Conservation (phyloP, 78 protist genomes). For the Dictyostelium intermedium region DNA sequence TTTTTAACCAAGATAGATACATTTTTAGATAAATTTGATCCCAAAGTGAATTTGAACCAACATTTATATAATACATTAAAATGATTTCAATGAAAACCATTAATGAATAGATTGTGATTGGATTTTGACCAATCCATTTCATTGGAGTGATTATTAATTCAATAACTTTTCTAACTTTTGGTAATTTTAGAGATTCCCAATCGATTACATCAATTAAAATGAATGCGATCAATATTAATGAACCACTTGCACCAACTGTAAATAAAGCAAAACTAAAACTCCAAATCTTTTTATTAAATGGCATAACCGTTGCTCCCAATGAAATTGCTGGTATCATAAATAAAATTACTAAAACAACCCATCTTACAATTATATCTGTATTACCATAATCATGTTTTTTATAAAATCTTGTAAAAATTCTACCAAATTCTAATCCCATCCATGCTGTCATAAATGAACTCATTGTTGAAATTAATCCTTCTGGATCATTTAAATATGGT, state of each 20-base stretch:
- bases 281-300: slow-evolving; percentile 57
- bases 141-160: slow-evolving; percentile 6
- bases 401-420: slow-evolving; percentile 18
- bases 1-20: slow-evolving; percentile 47
- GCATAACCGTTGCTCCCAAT: slow-evolving; percentile 11
- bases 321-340: not conserved
- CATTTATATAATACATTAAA: slow-evolving; percentile 50
- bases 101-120: slow-evolving; percentile 58
- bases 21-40: not conserved
- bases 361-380: slow-evolving; percentile 7
- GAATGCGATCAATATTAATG: not conserved
- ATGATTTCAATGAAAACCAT: slow-evolving; percentile 72
- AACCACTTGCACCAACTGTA: slow-evolving; percentile 45
- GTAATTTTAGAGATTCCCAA: not conserved
- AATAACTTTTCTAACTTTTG: not conserved
- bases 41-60: slow-evolving; percentile 4
- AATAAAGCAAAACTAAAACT: slow-evolving; percentile 60
- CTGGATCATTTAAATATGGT: slow-evolving; percentile 60
- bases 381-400: not conserved
- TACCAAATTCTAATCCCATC: slow-evolving; percentile 72
- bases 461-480: slow-evolving; percentile 46
- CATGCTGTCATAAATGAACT: slow-evolving; percentile 58
- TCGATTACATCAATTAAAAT: slow-evolving; percentile 12
- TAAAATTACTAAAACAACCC: not conserved
- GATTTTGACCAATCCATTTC: slow-evolving; percentile 61